Percentiles rank a stretch among this genome's conserved stretches.
These are phyloP conservation scores for Carex arenaria DNA, from an alignment of 202 grass and related monocot species.

Conservation along the genomic window DNA sequence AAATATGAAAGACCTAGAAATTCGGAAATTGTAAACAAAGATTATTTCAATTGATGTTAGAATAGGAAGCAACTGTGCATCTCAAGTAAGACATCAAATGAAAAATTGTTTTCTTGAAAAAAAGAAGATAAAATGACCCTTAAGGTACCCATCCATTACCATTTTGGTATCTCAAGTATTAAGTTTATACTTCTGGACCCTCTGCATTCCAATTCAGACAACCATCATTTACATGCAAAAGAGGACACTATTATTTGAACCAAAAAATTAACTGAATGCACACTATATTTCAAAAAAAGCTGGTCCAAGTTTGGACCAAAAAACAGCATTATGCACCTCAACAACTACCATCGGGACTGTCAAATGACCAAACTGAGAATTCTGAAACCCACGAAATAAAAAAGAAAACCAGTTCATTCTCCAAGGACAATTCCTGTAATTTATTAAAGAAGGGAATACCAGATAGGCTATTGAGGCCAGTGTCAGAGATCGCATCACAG, in stretches of 20 bases:
- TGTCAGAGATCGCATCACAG: slow-evolving; percentile 79
- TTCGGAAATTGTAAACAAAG: neutral
- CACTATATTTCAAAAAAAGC: neutral
- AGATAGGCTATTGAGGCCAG: slow-evolving; percentile 61
- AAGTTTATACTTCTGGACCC: neutral
- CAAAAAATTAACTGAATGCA: neutral
- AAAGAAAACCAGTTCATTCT: neutral
- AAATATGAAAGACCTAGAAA: slow-evolving; percentile 75
- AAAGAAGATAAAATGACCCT: neutral
- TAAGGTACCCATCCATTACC: neutral
- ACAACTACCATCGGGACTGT: neutral
- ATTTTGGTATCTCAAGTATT: neutral
- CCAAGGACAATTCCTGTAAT: neutral
- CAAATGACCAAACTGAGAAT: neutral
- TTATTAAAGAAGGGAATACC: slow-evolving; percentile 28
- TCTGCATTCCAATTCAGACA: neutral
- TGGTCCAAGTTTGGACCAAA: neutral
- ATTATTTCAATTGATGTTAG: neutral
- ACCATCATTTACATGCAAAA: neutral
- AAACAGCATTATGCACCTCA: neutral
- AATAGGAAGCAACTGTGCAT: neutral
- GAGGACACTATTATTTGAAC: neutral
- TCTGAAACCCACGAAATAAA: neutral
- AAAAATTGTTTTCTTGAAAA: neutral
- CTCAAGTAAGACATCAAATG: neutral